Conservation (phyloP, 495 filamentous ascomycete genomes). For the Paragyromitra xinjiangensis region DNA sequence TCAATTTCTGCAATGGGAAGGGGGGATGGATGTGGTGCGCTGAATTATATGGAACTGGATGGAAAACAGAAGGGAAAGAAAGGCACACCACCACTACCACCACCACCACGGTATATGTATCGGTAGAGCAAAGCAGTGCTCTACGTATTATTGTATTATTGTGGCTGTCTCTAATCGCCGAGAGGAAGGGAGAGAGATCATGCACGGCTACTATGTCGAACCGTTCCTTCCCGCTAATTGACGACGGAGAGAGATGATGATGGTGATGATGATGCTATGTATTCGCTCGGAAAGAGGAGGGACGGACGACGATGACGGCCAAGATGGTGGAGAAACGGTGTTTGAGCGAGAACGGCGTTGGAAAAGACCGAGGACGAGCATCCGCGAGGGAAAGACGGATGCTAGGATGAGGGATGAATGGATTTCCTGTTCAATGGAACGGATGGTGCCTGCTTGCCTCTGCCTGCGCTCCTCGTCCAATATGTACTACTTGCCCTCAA, state of each 20-base stretch:
- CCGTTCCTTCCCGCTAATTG: constrained; percentile 35
- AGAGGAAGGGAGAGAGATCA: constrained; percentile 6
- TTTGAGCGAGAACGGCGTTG: constrained; percentile 6
- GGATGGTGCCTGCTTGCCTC: neutral
- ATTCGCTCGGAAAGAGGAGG: neutral
- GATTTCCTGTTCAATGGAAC: constrained; percentile 31
- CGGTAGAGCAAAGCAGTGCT: constrained; percentile 13
- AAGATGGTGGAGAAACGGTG: neutral
- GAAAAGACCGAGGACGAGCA: constrained; percentile 6
- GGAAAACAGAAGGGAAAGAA: constrained; percentile 37
- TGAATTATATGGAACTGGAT: constrained; percentile 51
- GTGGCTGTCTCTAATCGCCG: constrained; percentile 24
- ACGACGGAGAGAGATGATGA: constrained; percentile 9
- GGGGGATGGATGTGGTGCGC: constrained; percentile 44
- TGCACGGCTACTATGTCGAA: constrained; percentile 23
- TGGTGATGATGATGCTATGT: neutral
- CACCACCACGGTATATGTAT: constrained; percentile 23
- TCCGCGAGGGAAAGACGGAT: constrained; percentile 33
- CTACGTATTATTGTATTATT: constrained; percentile 22
- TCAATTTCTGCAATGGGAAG: constrained; percentile 44
- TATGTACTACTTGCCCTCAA: constrained; percentile 26
- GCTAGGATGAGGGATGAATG: constrained; percentile 42
- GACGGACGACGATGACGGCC: constrained; percentile 11
- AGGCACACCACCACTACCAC: constrained; percentile 24
- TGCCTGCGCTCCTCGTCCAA: constrained; percentile 22